Evolutionary conservation across 1,139 yeast genomes (phyloP).

Genomic region (Pichia norvegensis): DNA sequence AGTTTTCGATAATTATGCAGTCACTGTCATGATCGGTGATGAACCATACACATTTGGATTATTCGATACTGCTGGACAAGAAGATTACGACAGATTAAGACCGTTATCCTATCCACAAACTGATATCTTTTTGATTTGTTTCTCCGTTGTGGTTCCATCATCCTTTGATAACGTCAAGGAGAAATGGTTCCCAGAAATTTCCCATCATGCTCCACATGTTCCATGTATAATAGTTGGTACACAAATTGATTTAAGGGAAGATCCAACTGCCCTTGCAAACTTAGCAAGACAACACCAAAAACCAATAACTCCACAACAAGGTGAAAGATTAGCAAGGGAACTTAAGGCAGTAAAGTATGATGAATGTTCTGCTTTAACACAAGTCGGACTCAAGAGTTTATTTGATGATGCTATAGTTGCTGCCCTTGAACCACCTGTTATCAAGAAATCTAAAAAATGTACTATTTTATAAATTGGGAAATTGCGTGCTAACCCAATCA

Average conservation of each 20-base stretch:
- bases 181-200: slow-evolving; percentile 98
- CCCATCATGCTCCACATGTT: slow-evolving; percentile 96
- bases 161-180: slow-evolving; percentile 97
- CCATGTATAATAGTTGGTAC: slow-evolving; percentile 96
- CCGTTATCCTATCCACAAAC: slow-evolving; percentile 96
- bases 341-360: slow-evolving; percentile 92
- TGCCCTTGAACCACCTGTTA: slow-evolving; percentile 85
- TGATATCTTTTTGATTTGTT: slow-evolving; percentile 90
- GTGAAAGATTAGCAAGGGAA: slow-evolving; percentile 88
- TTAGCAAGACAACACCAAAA: slow-evolving; percentile 83
- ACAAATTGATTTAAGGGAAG: slow-evolving; percentile 89
- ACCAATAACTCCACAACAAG: slow-evolving; percentile 81
- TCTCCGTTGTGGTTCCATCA: slow-evolving; percentile 92
- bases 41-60: slow-evolving; percentile 95
- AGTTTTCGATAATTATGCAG: slow-evolving; percentile 94
- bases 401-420: slow-evolving; percentile 97
- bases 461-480: slow-evolving; percentile 48
- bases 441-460: slow-evolving; percentile 78
- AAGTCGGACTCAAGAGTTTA: slow-evolving; percentile 89
- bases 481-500: neutral
- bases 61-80: slow-evolving; percentile 98
- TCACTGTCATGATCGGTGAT: slow-evolving; percentile 96
- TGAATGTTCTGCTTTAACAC: slow-evolving; percentile 97
- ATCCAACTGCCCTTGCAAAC: slow-evolving; percentile 82
- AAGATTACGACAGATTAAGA: slow-evolving; percentile 94